Conservation (phyloP, 202 grass and related monocot species). For the Miscanthus sacchariflorus region DNA sequence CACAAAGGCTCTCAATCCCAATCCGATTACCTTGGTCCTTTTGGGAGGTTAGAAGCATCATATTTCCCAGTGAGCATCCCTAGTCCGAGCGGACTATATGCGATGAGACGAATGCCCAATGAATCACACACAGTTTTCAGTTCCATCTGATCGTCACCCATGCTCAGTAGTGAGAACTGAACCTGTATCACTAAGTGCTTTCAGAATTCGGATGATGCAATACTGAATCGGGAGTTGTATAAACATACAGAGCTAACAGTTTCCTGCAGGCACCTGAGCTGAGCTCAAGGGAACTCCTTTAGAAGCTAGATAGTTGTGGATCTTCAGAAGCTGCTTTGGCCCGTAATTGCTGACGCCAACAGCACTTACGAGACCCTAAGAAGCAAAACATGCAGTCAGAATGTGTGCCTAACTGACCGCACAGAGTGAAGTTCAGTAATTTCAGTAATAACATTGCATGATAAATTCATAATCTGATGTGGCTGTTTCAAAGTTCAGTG, state of each 20-base stretch:
- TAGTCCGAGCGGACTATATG: conserved; percentile 89
- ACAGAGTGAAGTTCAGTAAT: conserved; percentile 5
- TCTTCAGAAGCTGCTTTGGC: conserved; percentile 92
- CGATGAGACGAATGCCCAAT: conserved; percentile 71
- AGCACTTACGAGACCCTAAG: conserved; percentile 81
- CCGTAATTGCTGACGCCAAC: conserved; percentile 96
- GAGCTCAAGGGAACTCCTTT: conserved; percentile 81
- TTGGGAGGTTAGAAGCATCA: conserved; percentile 68
- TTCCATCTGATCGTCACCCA: conserved; percentile 83
- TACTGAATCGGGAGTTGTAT: not conserved
- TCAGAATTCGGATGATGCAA: conserved; percentile 33
- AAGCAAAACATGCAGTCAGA: conserved; percentile 38
- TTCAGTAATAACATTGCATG: not conserved
- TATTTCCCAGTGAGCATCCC: conserved; percentile 95
- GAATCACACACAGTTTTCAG: conserved; percentile 85
- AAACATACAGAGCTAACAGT: not conserved
- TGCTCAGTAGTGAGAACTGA: conserved; percentile 92
- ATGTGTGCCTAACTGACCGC: not conserved
- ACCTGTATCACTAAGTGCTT: conserved; percentile 51
- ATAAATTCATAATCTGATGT: not conserved
- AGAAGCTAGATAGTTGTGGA: conserved; percentile 68
- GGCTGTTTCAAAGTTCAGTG: conserved; percentile 35
- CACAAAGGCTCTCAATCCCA: not conserved
- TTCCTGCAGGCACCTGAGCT: conserved; percentile 71
- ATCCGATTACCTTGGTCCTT: conserved; percentile 64